These are phyloP conservation scores for Nelumbo lutea DNA, from an alignment of 164 flowering plant species.

Conservation along the genomic window DNA sequence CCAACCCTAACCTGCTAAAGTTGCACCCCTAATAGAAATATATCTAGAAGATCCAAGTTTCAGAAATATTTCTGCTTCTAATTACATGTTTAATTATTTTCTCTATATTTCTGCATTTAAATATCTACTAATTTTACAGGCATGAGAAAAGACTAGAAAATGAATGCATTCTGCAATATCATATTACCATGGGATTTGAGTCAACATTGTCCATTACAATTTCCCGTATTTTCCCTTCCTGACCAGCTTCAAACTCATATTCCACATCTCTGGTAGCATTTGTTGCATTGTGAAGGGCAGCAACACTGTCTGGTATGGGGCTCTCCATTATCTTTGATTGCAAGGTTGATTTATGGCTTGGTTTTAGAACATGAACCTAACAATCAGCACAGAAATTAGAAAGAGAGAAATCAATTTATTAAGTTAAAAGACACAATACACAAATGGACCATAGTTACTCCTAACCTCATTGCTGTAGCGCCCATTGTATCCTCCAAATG, in stretches of 20 bases:
- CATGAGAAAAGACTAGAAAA: not conserved
- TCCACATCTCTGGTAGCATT: conserved; percentile 73
- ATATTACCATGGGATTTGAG: conserved; percentile 50
- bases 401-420: not conserved
- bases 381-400: conserved; percentile 12
- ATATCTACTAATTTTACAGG: not conserved
- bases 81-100: no score
- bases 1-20: no score
- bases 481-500: conserved; percentile 99
- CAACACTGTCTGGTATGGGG: conserved; percentile 73
- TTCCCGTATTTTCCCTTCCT: conserved; percentile 87
- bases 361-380: conserved; percentile 87
- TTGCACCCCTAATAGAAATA: no score
- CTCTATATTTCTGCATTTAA: no score
- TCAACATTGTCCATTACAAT: conserved; percentile 73
- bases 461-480: conserved; percentile 91
- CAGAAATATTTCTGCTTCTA: no score
- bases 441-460: conserved; percentile 7
- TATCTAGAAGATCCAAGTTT: no score
- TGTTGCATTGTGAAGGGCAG: conserved; percentile 64
- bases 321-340: conserved; percentile 61
- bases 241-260: conserved; percentile 67
- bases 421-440: no score
- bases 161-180: not conserved
- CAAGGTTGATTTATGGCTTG: conserved; percentile 85